Evolutionary conservation across 495 filamentous ascomycete genomes (phyloP).

Genomic region (Rostrohypoxylon terebratum): DNA sequence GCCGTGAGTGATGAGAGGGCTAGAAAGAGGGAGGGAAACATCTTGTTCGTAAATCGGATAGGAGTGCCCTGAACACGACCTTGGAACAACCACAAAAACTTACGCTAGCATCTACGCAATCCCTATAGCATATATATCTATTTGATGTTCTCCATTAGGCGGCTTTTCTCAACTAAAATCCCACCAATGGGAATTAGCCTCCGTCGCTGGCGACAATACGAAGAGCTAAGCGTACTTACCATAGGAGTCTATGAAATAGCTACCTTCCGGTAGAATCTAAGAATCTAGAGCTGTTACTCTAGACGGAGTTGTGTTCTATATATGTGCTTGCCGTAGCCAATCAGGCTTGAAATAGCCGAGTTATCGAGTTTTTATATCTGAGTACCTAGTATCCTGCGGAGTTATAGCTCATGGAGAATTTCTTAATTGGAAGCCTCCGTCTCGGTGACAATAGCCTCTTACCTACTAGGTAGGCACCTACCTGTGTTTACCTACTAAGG

Average conservation of each 20-base stretch:
- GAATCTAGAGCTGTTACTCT: constrained; percentile 14
- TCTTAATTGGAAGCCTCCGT: constrained; percentile 24
- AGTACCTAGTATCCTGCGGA: constrained; percentile 10
- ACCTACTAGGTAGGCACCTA: too few relatives aligned
- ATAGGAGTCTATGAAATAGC: not conserved
- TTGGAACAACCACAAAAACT: not conserved
- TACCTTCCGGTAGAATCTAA: constrained; percentile 26
- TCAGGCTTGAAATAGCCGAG: not conserved
- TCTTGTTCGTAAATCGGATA: constrained; percentile 9
- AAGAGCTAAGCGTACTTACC: not conserved
- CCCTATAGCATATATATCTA: constrained; percentile 2
- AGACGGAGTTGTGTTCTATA: constrained; percentile 11
- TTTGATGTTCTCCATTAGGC: not conserved
- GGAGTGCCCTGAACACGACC: not conserved
- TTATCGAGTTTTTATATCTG: not conserved
- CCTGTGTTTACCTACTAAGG: not conserved
- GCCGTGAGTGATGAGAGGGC: constrained; percentile 32
- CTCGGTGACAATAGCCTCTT: constrained; percentile 9
- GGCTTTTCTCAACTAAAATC: not conserved
- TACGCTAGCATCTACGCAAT: not conserved
- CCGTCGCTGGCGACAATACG: not conserved
- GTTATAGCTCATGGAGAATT: constrained; percentile 8
- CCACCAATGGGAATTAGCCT: constrained; percentile 4
- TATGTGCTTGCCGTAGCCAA: constrained; percentile 4
- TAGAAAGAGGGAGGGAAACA: constrained; percentile 37